These are phyloP conservation scores for Stachybotrys elegans DNA, from an alignment of 2,329 filamentous ascomycete genomes.

Conservation along the genomic window DNA sequence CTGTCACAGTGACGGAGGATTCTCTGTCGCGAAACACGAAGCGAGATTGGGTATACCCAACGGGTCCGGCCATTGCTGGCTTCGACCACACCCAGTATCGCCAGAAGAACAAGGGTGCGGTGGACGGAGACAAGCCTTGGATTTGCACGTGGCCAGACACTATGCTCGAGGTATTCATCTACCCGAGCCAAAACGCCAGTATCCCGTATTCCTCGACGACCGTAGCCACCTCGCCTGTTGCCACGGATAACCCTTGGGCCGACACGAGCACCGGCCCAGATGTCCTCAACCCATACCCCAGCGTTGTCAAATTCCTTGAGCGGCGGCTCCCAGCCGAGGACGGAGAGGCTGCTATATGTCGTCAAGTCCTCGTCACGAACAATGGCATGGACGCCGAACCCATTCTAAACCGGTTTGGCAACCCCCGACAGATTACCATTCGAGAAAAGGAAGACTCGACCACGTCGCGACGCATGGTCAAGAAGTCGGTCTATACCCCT, in stretches of 20 bases:
- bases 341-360: constrained; percentile 36
- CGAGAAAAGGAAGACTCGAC: too few relatives aligned
- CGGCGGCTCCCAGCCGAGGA: constrained; percentile 34
- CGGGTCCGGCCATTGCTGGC: constrained; percentile 8
- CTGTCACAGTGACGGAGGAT: constrained; percentile 44
- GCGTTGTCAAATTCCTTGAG: constrained; percentile 51
- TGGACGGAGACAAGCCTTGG: constrained; percentile 50
- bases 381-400: constrained; percentile 30
- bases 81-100: constrained; percentile 20
- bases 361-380: constrained; percentile 40
- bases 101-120: constrained; percentile 19
- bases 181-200: constrained; percentile 46
- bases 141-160: constrained; percentile 55
- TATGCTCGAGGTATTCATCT: constrained; percentile 52
- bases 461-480: too few relatives aligned
- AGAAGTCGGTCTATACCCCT: too few relatives aligned
- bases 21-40: constrained; percentile 24
- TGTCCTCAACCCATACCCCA: constrained; percentile 35
- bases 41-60: constrained; percentile 16
- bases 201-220: constrained; percentile 11
- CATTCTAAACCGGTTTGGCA: constrained; percentile 29
- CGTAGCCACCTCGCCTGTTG: constrained; percentile 2
- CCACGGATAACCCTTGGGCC: constrained; percentile 10
- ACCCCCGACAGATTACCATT: too few relatives aligned
- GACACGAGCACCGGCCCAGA: constrained; percentile 4